Evolutionary conservation across 2,329 filamentous ascomycete genomes (phyloP).

Genomic region (Fusarium oligoseptatum): DNA sequence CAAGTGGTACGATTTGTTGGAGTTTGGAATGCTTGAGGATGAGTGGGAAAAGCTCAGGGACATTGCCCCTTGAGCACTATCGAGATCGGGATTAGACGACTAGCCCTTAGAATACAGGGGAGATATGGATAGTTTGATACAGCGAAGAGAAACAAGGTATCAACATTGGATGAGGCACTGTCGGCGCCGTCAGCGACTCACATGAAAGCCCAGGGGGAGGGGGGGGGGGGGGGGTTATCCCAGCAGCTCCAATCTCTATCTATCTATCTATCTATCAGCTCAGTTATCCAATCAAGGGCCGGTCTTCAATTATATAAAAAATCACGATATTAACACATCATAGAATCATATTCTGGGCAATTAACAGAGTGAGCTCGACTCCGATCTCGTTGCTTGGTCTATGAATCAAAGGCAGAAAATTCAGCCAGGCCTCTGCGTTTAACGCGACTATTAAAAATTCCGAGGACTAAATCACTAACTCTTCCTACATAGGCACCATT

Average conservation of each 20-base stretch:
- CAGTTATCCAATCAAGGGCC: background rate
- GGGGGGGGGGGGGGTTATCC: background rate
- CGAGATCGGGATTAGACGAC: background rate
- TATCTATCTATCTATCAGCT: background rate
- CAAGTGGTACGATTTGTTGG: constrained; percentile 54
- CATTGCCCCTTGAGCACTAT: background rate
- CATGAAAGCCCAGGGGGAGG: background rate
- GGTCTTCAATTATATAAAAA: background rate
- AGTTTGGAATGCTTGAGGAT: constrained; percentile 54
- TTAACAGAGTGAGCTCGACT: background rate
- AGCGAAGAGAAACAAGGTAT: background rate
- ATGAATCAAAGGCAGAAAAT: background rate
- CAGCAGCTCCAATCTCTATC: background rate
- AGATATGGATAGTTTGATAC: background rate
- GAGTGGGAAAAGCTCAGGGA: constrained; percentile 52
- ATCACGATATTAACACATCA: background rate
- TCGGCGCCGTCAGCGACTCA: background rate
- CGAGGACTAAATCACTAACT: background rate
- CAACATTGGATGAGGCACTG: background rate
- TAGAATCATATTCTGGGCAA: background rate
- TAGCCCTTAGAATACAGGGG: background rate
- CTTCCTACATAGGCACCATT: background rate
- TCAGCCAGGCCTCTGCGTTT: background rate
- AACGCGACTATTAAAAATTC: background rate
- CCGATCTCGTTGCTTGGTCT: background rate